Evolutionary conservation across 768 basidiomycete genomes (phyloP), one percentile per base, ranked within the genome.

Genomic region (Coprinopsis sp.): DNA sequence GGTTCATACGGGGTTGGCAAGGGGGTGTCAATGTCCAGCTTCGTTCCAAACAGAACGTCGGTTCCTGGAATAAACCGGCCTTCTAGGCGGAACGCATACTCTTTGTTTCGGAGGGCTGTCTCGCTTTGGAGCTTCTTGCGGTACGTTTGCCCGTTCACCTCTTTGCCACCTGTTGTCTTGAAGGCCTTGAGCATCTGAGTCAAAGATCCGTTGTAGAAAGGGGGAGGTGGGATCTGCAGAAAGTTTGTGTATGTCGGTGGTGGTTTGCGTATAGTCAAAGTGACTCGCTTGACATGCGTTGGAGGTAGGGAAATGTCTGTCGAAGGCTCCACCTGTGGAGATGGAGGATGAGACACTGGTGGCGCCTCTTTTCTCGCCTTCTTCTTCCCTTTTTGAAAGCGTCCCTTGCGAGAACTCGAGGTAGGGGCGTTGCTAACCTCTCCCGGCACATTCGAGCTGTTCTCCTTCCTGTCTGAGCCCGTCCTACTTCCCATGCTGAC

Each of bases 281-380:
- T 78, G 38, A 89, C 71, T 43, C 87, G 79, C 58, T 76, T 81
- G 47, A 88, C n/a, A n/a, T n/a, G n/a, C n/a, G n/a, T n/a, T n/a
- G n/a, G n/a, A n/a, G n/a, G n/a, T n/a, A n/a, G n/a, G n/a, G n/a
- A n/a, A n/a, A n/a, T n/a, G n/a, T n/a, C n/a, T n/a, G n/a, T n/a
- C n/a, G n/a, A 39, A 24, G 19, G 38, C 23, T 39, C 38, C 7
- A 39, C 18, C n/a, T 16, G 31, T 44, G 10, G 34, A 22, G 16
- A 23, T 31, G 8, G 45, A 37, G 23, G 19, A 14, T 27, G 24
- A 16, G 16, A 36, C 7, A 19, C 21, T 7, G 34, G 14, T 18
- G 34, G 16, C 16, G 6, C 21, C 34, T 19, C 13, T 36, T 36
- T 36, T 7, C 7, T 36, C 6, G 34, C 13, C 7, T 7, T 36